Conservation (phyloP, 495 filamentous ascomycete species). For the Aspergillus leporis region DNA sequence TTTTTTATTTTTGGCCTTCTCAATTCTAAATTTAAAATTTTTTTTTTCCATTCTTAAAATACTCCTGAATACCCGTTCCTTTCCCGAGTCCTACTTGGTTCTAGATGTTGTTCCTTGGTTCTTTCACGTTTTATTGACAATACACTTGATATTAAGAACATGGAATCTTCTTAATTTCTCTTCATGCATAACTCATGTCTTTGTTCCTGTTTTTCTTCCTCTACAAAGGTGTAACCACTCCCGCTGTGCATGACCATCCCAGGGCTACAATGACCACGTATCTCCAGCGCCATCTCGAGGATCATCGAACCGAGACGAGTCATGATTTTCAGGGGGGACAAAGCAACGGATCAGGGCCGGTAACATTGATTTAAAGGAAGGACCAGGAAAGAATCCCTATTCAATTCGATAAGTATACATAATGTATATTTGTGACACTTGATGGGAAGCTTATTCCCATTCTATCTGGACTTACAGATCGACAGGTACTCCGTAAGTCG, state of each 20-base stretch:
- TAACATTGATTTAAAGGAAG: no score
- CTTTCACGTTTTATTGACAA: no score
- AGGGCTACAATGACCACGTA: not conserved
- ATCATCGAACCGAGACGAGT: conserved; percentile 7
- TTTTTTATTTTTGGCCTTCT: not conserved
- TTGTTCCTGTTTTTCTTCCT: not conserved
- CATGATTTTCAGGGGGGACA: conserved; percentile 26
- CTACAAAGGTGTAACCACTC: not conserved
- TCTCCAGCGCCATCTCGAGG: not conserved
- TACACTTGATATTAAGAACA: no score
- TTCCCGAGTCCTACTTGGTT: no score
- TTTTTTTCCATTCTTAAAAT: no score
- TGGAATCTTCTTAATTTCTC: not conserved
- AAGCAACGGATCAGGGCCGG: not conserved
- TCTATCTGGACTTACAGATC: not conserved
- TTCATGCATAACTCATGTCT: not conserved
- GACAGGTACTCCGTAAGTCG: not conserved
- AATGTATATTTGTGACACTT: not conserved
- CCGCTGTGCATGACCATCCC: not conserved
- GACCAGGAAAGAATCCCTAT: not conserved
- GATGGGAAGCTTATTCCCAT: no score
- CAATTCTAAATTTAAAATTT: no score
- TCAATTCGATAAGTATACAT: no score
- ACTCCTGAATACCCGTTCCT: no score
- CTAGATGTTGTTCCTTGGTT: no score